Conservation (phyloP, 2,329 filamentous ascomycete species). For the Trichophyton schoenleinii region DNA sequence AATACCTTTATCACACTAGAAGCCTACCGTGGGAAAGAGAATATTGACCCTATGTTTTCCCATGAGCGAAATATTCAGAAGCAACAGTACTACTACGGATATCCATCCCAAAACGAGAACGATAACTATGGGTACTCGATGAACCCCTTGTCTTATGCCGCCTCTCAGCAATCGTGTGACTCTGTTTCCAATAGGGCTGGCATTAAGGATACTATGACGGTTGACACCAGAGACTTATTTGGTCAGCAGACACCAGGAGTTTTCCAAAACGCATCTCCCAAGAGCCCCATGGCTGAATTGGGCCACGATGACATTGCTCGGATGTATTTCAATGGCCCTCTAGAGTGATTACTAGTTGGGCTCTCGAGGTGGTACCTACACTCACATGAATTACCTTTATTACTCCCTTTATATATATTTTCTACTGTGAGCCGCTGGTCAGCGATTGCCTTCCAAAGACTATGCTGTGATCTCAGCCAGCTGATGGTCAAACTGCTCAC, state of each 20-base stretch:
- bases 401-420: neutral
- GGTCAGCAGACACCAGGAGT: conserved; percentile 10
- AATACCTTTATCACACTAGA: conserved; percentile 12
- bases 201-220: conserved; percentile 4
- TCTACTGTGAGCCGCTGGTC: neutral
- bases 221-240: conserved; percentile 5
- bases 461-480: neutral
- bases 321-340: conserved; percentile 22
- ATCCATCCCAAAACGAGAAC: conserved; percentile 15
- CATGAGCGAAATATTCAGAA: conserved; percentile 17
- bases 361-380: neutral
- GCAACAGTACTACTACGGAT: conserved; percentile 18
- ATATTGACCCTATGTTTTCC: conserved; percentile 24
- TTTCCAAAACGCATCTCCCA: conserved; percentile 19
- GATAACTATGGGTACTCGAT: conserved; percentile 19
- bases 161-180: conserved; percentile 5
- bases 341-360: conserved; percentile 2
- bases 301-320: conserved; percentile 23
- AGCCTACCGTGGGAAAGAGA: conserved; percentile 23
- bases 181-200: conserved; percentile 9
- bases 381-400: neutral
- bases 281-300: conserved; percentile 25
- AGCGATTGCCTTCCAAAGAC: neutral
- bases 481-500: neutral
- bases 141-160: conserved; percentile 25